Evolutionary conservation across 1,284 basidiomycete genomes (phyloP).

Genomic region (Polyporus tsugae): DNA sequence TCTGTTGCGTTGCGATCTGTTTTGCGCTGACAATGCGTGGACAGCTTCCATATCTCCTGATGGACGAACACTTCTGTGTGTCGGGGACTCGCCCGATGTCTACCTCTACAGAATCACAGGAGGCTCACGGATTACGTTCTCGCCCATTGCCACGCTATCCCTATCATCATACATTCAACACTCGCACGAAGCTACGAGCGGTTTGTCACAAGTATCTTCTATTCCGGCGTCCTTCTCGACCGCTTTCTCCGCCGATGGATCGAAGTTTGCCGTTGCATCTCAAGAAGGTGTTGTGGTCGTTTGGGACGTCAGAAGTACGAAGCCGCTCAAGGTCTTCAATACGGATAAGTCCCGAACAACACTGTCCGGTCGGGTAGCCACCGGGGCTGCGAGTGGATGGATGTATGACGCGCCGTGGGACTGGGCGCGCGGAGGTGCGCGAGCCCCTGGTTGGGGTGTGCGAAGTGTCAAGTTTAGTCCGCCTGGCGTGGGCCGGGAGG

Average conservation of each 20-base stretch:
- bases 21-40: constrained; percentile 25
- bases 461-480: constrained; percentile 81
- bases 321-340: constrained; percentile 72
- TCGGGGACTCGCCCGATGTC: constrained; percentile 86
- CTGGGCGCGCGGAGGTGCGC: constrained; percentile 60
- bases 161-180: constrained; percentile 59
- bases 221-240: constrained; percentile 84
- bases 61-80: constrained; percentile 82
- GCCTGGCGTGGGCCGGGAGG: constrained; percentile 60
- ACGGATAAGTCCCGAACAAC: constrained; percentile 56
- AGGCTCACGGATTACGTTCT: constrained; percentile 61
- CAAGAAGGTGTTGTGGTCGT: constrained; percentile 87
- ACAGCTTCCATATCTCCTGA: constrained; percentile 86
- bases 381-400: constrained; percentile 59
- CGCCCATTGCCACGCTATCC: constrained; percentile 61
- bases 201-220: constrained; percentile 42
- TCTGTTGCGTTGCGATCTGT: constrained; percentile 35
- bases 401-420: constrained; percentile 71
- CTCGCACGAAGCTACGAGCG: constrained; percentile 42
- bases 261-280: constrained; percentile 85
- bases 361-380: constrained; percentile 43
- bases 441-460: constrained; percentile 80
- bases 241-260: constrained; percentile 81
- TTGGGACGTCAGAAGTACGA: constrained; percentile 80
- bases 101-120: constrained; percentile 77